phyloP scores from a whole-genome alignment of 192 early-diverging fungal species.

The Ambispora gerdemannii region DNA sequence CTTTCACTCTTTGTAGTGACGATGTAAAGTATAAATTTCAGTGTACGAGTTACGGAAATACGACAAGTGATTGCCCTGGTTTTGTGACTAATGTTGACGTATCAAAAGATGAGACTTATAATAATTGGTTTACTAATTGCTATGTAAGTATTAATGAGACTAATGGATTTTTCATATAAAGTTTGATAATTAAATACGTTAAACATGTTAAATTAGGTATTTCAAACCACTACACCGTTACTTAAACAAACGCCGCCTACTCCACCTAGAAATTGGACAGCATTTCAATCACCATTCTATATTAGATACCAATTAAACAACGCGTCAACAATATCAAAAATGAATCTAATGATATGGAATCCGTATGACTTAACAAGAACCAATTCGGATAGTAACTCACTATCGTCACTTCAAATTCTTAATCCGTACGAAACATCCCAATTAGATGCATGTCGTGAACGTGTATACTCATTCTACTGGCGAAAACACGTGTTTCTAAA shows the following conservation, averaged over 20 bases:
- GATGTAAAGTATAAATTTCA: conserved; percentile 6
- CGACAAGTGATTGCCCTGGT: neutral
- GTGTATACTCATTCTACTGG: conserved; percentile 14
- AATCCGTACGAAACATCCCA: conserved; percentile 9
- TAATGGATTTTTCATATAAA: no score
- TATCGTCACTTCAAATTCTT: conserved; percentile 9
- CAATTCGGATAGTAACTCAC: neutral
- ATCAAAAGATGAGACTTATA: conserved; percentile 12
- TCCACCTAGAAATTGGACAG: conserved; percentile 11
- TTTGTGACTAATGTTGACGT: conserved; percentile 14
- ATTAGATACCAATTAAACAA: conserved; percentile 18
- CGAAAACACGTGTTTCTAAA: conserved; percentile 8
- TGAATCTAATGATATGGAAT: conserved; percentile 28
- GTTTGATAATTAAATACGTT: no score
- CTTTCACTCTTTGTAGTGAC: conserved; percentile 20
- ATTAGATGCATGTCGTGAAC: conserved; percentile 8
- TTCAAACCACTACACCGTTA: conserved; percentile 13
- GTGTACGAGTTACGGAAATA: conserved; percentile 18
- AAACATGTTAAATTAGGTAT: no score
- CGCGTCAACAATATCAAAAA: conserved; percentile 13
- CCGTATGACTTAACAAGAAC: neutral
- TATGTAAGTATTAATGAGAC: conserved; percentile 8
- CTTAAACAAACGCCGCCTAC: neutral
- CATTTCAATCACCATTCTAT: conserved; percentile 19
- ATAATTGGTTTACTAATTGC: conserved; percentile 26